Evolutionary conservation across 148 eudicot genomes (phyloP).

Genomic region (Rhododendron vialii): DNA sequence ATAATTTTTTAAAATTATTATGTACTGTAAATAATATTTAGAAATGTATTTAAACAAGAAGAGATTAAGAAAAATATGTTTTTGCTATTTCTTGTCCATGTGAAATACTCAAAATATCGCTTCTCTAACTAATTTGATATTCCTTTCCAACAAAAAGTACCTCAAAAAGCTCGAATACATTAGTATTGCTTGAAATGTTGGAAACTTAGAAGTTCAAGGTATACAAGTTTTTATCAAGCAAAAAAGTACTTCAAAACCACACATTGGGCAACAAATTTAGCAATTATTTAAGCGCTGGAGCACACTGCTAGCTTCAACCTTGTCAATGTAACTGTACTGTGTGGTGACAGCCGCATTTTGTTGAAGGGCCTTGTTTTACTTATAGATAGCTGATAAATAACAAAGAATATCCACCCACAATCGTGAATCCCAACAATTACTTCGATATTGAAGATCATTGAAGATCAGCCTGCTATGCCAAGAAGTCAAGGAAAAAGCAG

Average conservation of each 20-base stretch:
- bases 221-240: background rate
- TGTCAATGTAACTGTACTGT: background rate
- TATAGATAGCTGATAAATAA: background rate
- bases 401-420: background rate
- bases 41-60: background rate
- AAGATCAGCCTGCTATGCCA: background rate
- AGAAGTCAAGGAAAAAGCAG: background rate
- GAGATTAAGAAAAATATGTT: background rate
- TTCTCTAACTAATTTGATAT: background rate
- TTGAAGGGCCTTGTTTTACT: background rate
- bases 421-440: background rate
- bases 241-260: background rate
- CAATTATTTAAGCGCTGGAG: background rate
- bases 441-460: background rate
- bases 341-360: background rate
- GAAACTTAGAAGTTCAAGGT: background rate
- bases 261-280: background rate
- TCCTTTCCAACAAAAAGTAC: background rate
- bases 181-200: background rate
- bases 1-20: too few species aligned
- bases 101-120: background rate
- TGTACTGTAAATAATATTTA: too few species aligned
- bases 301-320: background rate
- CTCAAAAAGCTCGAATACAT: background rate
- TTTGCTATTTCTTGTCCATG: background rate